Evolutionary conservation across 352 stramenopile species (phyloP).

Genomic region (Pythium vanterpoolii): DNA sequence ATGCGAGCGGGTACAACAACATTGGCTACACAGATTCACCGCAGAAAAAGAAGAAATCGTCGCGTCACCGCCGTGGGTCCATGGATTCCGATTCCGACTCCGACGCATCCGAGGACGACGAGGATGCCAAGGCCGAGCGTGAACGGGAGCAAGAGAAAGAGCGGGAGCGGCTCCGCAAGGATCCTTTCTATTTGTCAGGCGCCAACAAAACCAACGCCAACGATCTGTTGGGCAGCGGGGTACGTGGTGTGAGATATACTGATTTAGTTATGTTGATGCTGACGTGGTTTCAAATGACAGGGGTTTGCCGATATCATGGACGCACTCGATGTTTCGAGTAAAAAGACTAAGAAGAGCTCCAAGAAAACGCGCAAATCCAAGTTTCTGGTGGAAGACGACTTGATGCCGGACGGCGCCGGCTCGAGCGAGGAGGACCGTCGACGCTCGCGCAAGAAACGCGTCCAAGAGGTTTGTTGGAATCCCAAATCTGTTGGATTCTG

Average conservation of each 20-base stretch:
- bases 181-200: conserved; percentile 78
- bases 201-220: conserved; percentile 40
- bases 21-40: conserved; percentile 13
- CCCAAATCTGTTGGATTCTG: conserved; percentile 1
- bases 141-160: conserved; percentile 28
- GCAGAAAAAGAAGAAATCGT: conserved; percentile 27
- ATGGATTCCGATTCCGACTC: conserved; percentile 32
- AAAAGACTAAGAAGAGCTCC: conserved; percentile 42
- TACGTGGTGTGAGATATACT: conserved; percentile 21
- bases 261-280: neutral
- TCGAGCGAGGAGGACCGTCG: conserved; percentile 70
- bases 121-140: conserved; percentile 38
- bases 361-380: conserved; percentile 42
- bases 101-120: conserved; percentile 35
- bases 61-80: conserved; percentile 40
- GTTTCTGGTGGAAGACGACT: conserved; percentile 66
- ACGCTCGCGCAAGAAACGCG: conserved; percentile 34
- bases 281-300: conserved; percentile 15
- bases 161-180: conserved; percentile 66
- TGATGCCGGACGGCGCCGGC: conserved; percentile 73
- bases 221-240: conserved; percentile 23
- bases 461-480: conserved; percentile 2
- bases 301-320: conserved; percentile 83
- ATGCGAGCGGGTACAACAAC: conserved; percentile 17
- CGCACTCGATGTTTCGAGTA: conserved; percentile 50